These are phyloP conservation scores for Guillardia theta DNA, from an alignment of 78 protist genomes.

Conservation along the genomic window DNA sequence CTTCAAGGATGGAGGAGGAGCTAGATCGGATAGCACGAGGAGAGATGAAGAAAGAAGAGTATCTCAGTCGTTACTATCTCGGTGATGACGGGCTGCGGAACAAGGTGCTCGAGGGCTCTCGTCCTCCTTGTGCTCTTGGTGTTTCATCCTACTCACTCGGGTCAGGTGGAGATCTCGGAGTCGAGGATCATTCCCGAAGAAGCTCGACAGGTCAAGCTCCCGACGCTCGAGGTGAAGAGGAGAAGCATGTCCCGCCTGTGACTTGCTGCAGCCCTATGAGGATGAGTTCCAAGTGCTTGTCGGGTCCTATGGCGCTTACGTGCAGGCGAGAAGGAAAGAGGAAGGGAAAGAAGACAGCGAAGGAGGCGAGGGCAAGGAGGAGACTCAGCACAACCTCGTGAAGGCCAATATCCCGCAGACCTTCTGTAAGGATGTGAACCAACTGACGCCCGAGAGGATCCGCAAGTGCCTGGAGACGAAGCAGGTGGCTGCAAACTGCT, in stretches of 20 bases:
- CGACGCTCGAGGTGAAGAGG: not conserved
- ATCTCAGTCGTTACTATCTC: not conserved
- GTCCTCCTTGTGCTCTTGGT: too few relatives aligned
- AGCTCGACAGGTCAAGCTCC: not conserved
- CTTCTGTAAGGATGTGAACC: not conserved
- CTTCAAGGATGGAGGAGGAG: not conserved
- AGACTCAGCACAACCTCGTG: not conserved
- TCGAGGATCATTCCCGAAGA: not conserved
- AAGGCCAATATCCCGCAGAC: not conserved
- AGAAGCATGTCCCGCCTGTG: not conserved
- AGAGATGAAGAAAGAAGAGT: not conserved
- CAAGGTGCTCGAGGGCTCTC: too few relatives aligned
- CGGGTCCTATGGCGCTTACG: conserved; percentile 3
- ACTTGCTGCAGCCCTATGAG: not conserved
- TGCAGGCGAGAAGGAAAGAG: not conserved
- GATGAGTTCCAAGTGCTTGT: not conserved
- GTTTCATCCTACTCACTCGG: too few relatives aligned
- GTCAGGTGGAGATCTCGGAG: not conserved
- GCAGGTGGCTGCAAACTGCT: not conserved
- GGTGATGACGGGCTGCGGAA: not conserved
- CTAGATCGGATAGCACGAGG: not conserved
- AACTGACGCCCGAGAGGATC: not conserved
- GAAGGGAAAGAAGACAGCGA: not conserved
- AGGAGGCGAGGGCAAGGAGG: not conserved
- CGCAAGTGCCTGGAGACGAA: not conserved